Evolutionary conservation across 768 basidiomycete species (phyloP).

Genomic region (Mrakia gelida): DNA sequence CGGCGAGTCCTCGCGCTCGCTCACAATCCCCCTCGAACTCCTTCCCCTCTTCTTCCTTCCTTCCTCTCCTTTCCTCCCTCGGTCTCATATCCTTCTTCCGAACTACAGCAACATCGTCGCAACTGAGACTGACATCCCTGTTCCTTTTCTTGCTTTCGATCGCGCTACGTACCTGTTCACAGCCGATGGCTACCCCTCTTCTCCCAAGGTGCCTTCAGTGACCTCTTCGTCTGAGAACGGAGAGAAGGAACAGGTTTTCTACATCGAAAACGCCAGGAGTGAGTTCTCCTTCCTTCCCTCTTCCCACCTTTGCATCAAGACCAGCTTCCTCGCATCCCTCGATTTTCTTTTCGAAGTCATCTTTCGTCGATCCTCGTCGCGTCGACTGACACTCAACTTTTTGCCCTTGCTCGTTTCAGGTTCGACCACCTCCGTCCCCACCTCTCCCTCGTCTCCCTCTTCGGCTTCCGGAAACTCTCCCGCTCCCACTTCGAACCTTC

Average conservation of each 20-base stretch:
- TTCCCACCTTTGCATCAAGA: background rate
- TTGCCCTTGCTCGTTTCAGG: background rate
- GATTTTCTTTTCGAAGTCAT: background rate
- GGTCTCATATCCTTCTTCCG: background rate
- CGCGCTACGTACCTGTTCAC: too few relatives aligned
- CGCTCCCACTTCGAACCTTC: background rate
- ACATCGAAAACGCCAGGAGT: background rate
- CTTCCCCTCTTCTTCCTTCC: background rate
- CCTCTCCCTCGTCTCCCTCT: slow-evolving; percentile 10
- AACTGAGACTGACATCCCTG: too few relatives aligned
- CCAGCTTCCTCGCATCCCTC: background rate
- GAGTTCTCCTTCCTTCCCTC: background rate
- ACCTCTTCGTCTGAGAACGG: background rate
- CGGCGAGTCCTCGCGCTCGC: background rate
- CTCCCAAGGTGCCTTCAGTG: background rate
- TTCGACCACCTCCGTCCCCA: background rate
- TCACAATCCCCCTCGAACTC: background rate
- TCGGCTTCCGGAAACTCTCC: background rate
- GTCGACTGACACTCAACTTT: background rate
- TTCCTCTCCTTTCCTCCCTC: background rate
- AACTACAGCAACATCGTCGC: background rate
- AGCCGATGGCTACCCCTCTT: background rate
- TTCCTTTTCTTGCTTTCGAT: too few relatives aligned
- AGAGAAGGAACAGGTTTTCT: background rate
- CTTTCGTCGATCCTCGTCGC: background rate